Evolutionary conservation across 2,329 filamentous ascomycete species (phyloP).

Genomic region (Nothomitra cinnamomea): DNA sequence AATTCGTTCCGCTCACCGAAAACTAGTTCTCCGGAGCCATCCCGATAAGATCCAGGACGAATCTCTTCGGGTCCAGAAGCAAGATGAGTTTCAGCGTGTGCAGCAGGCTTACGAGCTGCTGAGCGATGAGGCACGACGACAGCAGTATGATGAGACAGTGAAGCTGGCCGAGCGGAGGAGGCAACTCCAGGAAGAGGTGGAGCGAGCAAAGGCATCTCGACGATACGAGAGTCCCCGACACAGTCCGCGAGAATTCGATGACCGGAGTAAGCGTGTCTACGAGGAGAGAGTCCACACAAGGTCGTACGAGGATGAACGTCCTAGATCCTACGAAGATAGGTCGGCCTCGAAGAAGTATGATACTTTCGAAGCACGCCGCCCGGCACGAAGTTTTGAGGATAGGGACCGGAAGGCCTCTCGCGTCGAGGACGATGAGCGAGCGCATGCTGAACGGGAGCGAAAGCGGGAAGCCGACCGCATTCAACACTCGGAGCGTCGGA

Average conservation of each 20-base stretch:
- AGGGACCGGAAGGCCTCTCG: background rate
- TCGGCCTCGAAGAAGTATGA: background rate
- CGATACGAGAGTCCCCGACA: background rate
- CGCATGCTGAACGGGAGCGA: background rate
- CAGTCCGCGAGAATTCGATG: background rate
- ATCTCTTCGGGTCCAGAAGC: slow-evolving; percentile 56
- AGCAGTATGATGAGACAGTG: slow-evolving; percentile 62
- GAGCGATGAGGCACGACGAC: slow-evolving; percentile 54
- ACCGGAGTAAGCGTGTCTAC: background rate
- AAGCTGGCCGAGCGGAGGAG: slow-evolving; percentile 47
- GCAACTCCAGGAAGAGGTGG: background rate
- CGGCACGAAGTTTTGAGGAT: background rate
- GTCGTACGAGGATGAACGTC: slow-evolving; percentile 1
- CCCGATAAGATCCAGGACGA: slow-evolving; percentile 81
- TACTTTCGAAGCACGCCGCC: background rate
- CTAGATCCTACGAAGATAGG: background rate
- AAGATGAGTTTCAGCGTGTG: slow-evolving; percentile 79
- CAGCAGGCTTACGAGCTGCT: slow-evolving; percentile 88
- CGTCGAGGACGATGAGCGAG: slow-evolving; percentile 1
- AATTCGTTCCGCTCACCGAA: slow-evolving; percentile 68
- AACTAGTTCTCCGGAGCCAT: slow-evolving; percentile 74
- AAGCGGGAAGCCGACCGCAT: background rate
- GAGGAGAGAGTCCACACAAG: background rate
- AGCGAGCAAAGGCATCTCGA: background rate
- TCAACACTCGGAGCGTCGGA: slow-evolving; percentile 3